Conservation (phyloP, 2,329 filamentous ascomycete species). For the Hortaea sp. region DNA sequence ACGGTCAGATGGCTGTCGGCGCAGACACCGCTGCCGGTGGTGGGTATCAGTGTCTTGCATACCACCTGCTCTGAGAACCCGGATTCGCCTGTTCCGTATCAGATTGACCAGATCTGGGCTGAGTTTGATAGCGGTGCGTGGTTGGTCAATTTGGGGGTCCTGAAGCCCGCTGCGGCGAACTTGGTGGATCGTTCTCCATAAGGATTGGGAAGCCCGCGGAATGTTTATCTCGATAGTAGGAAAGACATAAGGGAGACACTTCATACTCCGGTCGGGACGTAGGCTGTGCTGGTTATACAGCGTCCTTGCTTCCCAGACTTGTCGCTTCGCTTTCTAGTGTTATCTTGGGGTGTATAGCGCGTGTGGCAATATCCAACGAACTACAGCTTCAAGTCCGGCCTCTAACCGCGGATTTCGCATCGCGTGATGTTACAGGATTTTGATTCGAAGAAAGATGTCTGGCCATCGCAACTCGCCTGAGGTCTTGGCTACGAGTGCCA, state of each 20-base stretch:
- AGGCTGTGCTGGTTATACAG: neutral
- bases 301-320: neutral
- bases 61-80: neutral
- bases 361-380: too few species aligned
- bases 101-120: neutral
- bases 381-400: too few species aligned
- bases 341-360: neutral
- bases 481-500: neutral
- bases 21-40: neutral
- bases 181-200: neutral
- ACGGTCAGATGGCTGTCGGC: neutral
- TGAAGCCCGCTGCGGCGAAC: neutral
- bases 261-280: neutral
- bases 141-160: neutral
- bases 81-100: neutral
- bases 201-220: too few species aligned
- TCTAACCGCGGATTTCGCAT: neutral
- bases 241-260: neutral
- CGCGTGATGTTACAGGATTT: neutral
- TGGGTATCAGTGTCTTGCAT: neutral
- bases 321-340: neutral
- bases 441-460: neutral
- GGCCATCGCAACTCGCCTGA: neutral
- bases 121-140: neutral
- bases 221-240: too few species aligned